phyloP scores from a whole-genome alignment of 805 yeast genomes.

The Ogataea methylovora region DNA sequence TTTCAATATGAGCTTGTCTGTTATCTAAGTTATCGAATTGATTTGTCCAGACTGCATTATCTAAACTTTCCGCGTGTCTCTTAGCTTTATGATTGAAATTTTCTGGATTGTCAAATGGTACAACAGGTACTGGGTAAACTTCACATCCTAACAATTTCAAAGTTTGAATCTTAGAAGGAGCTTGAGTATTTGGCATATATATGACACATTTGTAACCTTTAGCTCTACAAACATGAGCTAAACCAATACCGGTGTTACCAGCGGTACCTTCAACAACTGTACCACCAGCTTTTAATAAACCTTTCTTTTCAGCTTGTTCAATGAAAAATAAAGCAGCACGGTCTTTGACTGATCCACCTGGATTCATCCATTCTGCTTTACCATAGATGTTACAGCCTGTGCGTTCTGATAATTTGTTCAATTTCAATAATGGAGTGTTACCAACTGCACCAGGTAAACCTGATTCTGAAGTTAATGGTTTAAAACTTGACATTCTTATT shows the following conservation, averaged over 20 bases:
- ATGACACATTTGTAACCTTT: slow-evolving; percentile 80
- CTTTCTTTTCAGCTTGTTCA: slow-evolving; percentile 68
- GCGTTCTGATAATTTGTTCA: slow-evolving; percentile 47
- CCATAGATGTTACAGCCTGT: slow-evolving; percentile 74
- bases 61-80: slow-evolving; percentile 69
- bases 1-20: slow-evolving; percentile 79
- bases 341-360: slow-evolving; percentile 90
- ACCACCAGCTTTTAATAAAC: slow-evolving; percentile 65
- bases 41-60: slow-evolving; percentile 87
- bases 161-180: slow-evolving; percentile 71
- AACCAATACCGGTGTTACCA: slow-evolving; percentile 92
- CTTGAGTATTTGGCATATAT: slow-evolving; percentile 88
- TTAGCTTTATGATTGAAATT: slow-evolving; percentile 85
- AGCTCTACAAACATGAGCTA: slow-evolving; percentile 74
- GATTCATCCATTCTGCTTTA: slow-evolving; percentile 89
- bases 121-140: slow-evolving; percentile 85
- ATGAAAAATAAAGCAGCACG: slow-evolving; percentile 78
- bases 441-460: slow-evolving; percentile 86
- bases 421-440: slow-evolving; percentile 77
- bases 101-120: slow-evolving; percentile 71
- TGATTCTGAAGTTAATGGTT: slow-evolving; percentile 55
- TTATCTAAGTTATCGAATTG: slow-evolving; percentile 88
- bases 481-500: slow-evolving; percentile 35
- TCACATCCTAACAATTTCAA: slow-evolving; percentile 75
- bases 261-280: slow-evolving; percentile 93